These are phyloP conservation scores for Raphanus hybrid DNA, from an alignment of 441 rosid genomes.

Conservation along the genomic window DNA sequence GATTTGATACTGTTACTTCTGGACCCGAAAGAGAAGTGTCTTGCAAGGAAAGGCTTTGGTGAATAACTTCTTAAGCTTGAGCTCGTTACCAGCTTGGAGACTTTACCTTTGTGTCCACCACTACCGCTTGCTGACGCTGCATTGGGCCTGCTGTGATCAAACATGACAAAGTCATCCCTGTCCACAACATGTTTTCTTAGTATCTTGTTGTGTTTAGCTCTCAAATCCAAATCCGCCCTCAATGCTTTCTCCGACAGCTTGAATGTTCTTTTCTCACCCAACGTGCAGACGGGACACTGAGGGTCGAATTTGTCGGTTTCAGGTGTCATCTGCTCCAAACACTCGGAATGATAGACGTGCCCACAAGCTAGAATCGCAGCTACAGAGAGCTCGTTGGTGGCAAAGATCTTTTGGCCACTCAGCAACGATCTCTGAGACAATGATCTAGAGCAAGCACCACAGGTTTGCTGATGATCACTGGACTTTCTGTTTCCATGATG, in stretches of 20 bases:
- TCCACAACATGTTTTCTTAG: conserved; percentile 67
- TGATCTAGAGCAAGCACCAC: conserved; percentile 81
- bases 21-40: conserved; percentile 79
- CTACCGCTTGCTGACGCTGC: conserved; percentile 34
- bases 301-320: conserved; percentile 83
- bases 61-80: conserved; percentile 65
- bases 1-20: conserved; percentile 56
- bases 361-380: conserved; percentile 78
- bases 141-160: conserved; percentile 35
- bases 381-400: conserved; percentile 63
- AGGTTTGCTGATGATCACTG: conserved; percentile 59
- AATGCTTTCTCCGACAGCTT: conserved; percentile 77
- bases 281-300: conserved; percentile 77
- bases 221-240: conserved; percentile 69
- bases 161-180: conserved; percentile 53
- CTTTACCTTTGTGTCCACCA: conserved; percentile 54
- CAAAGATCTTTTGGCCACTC: conserved; percentile 70
- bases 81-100: conserved; percentile 57
- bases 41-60: conserved; percentile 62
- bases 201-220: conserved; percentile 59
- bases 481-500: conserved; percentile 49
- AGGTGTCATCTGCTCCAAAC: conserved; percentile 85
- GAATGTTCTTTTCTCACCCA: conserved; percentile 72
- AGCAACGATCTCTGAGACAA: conserved; percentile 68
- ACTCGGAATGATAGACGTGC: conserved; percentile 87